These are phyloP conservation scores for Pseudocercospora pini-densiflorae DNA, from an alignment of 2,329 filamentous ascomycete genomes.

Conservation along the genomic window DNA sequence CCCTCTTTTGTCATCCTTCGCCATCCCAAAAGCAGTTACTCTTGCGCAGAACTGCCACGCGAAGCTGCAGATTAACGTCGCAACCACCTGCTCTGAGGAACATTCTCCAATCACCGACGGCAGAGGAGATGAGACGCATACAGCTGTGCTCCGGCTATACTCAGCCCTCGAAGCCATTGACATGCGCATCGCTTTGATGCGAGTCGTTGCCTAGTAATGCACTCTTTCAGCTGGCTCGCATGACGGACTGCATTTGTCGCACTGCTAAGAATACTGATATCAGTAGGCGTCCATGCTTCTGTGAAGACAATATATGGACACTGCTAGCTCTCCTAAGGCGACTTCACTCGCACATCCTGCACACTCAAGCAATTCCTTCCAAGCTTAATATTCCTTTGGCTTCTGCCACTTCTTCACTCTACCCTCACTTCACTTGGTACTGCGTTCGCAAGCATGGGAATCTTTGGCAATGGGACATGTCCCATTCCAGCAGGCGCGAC, in stretches of 20 bases:
- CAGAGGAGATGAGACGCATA: background rate
- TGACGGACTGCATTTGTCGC: background rate
- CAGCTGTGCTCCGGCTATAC: background rate
- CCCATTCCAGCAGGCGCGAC: slow-evolving; percentile 38
- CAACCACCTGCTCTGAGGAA: background rate
- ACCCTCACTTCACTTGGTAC: background rate
- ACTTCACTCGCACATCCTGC: background rate
- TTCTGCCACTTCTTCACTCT: background rate
- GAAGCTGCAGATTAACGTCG: background rate
- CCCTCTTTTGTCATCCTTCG: background rate
- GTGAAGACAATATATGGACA: background rate
- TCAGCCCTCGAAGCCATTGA: background rate
- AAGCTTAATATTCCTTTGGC: background rate
- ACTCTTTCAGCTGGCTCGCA: background rate
- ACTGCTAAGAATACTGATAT: background rate
- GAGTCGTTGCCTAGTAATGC: background rate
- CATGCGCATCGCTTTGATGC: background rate
- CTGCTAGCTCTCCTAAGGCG: background rate
- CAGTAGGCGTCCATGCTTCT: background rate
- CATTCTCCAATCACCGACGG: background rate
- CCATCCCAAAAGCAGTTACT: background rate
- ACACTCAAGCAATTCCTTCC: background rate
- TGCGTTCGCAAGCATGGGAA: background rate
- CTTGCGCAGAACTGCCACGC: background rate
- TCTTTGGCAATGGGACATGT: slow-evolving; percentile 20